Base-by-base conservation (phyloP, 2,329 filamentous ascomycete species). In the Didymellaceae sp. region DNA sequence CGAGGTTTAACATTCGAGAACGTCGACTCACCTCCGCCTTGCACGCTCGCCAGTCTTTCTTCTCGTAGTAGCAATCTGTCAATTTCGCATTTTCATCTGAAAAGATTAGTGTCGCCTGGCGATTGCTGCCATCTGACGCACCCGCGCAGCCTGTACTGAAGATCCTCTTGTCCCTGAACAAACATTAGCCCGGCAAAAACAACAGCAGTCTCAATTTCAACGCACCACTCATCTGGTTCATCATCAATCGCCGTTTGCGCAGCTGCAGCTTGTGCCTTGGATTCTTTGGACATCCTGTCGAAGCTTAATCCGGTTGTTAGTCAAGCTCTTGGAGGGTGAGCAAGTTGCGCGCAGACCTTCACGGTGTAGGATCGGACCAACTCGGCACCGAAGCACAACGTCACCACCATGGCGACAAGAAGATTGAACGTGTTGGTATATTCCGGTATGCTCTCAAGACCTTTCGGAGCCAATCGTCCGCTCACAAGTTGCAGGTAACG, bases 11-110 rank as follows among this genome's bases (percentile, higher is more conserved):
- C 51, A 16, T 54, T 41, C 18, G 37, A 34, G 42, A 46, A 33
- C 48, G 18, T 37, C 20, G 21, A 77, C 88, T 78, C 73, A 96
- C 93, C 84, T 97, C 93, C 60, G 86, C 81, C 69, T 89, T 89
- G 75, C 94, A 99, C 50, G 82, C 81, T 62, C 94, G 82, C 93
- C 94, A 99, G 72, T 99, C 94, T 72, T 92, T 96, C 81, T 92
- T 96, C 46, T 93, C 91, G 69, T 85, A 96, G 74, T 95, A 96
- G 75, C 94, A 99, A 73, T 97, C 90, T 26, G 91, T 97, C 86
- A 99, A 83, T 68, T 86, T 92, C 45, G 83, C 78, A 68, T 97
- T 96, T 70, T 97, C 93, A 17, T 85, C 93, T 97, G 60, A 3
- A 14, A 3, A 16, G 11, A 18, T 52, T 25, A 52, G 48, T n/a